These are phyloP conservation scores for Bacidia gigantensis DNA, from an alignment of 495 filamentous ascomycete species.

Conservation along the genomic window DNA sequence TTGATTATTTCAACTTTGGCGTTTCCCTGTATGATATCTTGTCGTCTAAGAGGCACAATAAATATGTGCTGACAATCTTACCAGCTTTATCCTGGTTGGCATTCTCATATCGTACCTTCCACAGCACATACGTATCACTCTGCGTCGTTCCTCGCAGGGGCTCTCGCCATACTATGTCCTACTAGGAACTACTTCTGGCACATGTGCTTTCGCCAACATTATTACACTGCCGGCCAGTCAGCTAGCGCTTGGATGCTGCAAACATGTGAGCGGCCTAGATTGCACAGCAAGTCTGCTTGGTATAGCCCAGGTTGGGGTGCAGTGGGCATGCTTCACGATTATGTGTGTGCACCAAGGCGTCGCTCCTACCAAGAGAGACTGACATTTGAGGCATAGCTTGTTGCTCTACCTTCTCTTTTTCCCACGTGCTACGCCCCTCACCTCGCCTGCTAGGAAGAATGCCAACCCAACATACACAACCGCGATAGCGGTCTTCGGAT, in stretches of 20 bases:
- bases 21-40: slow-evolving; percentile 18
- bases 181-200: slow-evolving; percentile 76
- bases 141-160: slow-evolving; percentile 77
- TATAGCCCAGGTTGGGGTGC: slow-evolving; percentile 75
- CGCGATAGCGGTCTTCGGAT: slow-evolving; percentile 53
- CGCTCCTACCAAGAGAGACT: neutral
- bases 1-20: slow-evolving; percentile 18
- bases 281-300: slow-evolving; percentile 77
- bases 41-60: too few species aligned
- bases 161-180: slow-evolving; percentile 91
- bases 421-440: slow-evolving; percentile 45
- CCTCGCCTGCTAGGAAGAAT: slow-evolving; percentile 19
- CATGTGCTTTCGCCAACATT: slow-evolving; percentile 82
- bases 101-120: slow-evolving; percentile 90
- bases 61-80: too few species aligned
- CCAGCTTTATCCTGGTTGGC: slow-evolving; percentile 75
- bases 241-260: slow-evolving; percentile 72
- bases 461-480: slow-evolving; percentile 52
- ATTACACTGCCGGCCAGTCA: slow-evolving; percentile 64
- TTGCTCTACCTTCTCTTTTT: slow-evolving; percentile 78
- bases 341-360: slow-evolving; percentile 46
- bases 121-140: slow-evolving; percentile 83
- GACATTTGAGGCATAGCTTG: slow-evolving; percentile 35
- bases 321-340: slow-evolving; percentile 81
- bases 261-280: slow-evolving; percentile 60